Conservation (phyloP, 2,329 filamentous ascomycete genomes). For the Penicillium sp. region DNA sequence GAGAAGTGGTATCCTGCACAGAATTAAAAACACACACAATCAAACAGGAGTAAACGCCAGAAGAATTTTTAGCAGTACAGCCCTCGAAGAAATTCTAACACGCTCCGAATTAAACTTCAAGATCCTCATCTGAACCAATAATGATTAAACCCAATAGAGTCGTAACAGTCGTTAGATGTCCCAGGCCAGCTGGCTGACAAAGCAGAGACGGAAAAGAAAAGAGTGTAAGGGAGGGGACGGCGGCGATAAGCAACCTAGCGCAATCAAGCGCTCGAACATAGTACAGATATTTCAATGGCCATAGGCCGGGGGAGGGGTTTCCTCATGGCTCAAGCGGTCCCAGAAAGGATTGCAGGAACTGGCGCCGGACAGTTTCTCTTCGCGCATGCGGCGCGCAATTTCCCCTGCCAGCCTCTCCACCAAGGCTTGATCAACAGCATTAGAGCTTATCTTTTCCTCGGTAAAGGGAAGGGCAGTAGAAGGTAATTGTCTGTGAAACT, state of each 20-base stretch:
- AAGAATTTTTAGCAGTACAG: conserved; percentile 27
- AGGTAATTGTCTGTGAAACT: conserved; percentile 35
- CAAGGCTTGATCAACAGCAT: conserved; percentile 52
- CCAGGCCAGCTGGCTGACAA: conserved; percentile 25
- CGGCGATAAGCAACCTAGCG: conserved; percentile 18
- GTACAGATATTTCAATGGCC: conserved; percentile 38
- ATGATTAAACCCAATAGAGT: conserved; percentile 25
- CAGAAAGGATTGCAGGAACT: conserved; percentile 43
- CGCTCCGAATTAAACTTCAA: conserved; percentile 28
- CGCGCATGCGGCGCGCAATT: conserved; percentile 81
- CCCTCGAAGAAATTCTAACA: conserved; percentile 30
- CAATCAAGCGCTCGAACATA: conserved; percentile 8
- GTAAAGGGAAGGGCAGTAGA: conserved; percentile 42
- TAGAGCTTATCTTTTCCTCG: conserved; percentile 35
- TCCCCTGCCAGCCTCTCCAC: conserved; percentile 81
- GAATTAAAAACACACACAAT: conserved; percentile 21
- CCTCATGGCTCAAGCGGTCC: conserved; percentile 41
- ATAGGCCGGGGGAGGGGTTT: conserved; percentile 51
- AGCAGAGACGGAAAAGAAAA: conserved; percentile 20
- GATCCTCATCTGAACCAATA: conserved; percentile 13
- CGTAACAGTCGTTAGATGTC: conserved; percentile 29
- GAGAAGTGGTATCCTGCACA: conserved; percentile 38
- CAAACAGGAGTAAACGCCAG: conserved; percentile 29
- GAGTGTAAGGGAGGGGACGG: conserved; percentile 19
- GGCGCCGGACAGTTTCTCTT: conserved; percentile 68